Percentiles rank a stretch among this genome's conserved stretches.
phyloP scores from a whole-genome alignment of 1,139 yeast genomes.

The Candida tetrigidarum region DNA sequence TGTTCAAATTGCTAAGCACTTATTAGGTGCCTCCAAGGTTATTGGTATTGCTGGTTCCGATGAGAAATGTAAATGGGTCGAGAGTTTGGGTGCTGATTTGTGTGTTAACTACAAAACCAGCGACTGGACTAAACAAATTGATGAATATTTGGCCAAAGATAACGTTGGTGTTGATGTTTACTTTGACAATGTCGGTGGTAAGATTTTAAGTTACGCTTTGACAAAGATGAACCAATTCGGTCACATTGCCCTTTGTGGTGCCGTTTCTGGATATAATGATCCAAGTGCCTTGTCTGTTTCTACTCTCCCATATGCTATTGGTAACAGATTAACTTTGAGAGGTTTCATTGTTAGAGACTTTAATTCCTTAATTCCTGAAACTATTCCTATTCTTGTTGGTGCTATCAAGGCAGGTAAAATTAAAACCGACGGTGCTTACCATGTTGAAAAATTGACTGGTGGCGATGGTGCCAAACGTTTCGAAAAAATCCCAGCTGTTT shows the following conservation, averaged over 20 bases:
- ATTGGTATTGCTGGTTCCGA: constrained; percentile 68
- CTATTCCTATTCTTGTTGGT: constrained; percentile 32
- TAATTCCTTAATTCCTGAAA: constrained; percentile 36
- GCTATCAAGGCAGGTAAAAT: constrained; percentile 48
- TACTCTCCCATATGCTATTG: constrained; percentile 47
- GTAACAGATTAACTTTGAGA: constrained; percentile 49
- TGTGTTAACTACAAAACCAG: constrained; percentile 58
- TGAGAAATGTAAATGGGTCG: constrained; percentile 58
- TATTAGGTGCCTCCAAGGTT: constrained; percentile 57
- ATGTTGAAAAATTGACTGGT: constrained; percentile 13
- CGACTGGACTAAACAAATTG: constrained; percentile 45
- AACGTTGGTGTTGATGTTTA: constrained; percentile 48
- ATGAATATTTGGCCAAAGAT: constrained; percentile 47
- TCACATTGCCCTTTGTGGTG: constrained; percentile 61
- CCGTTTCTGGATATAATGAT: constrained; percentile 62
- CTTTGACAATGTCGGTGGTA: constrained; percentile 70
- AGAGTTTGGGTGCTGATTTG: constrained; percentile 58
- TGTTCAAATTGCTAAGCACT: constrained; percentile 60
- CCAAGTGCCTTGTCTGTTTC: constrained; percentile 32
- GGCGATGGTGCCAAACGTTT: constrained; percentile 22
- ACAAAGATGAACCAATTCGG: constrained; percentile 45
- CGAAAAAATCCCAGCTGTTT: constrained; percentile 29
- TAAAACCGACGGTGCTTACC: constrained; percentile 26
- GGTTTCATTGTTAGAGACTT: constrained; percentile 54
- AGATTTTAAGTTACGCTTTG: constrained; percentile 53